Evolutionary conservation across 331 rosid genomes (phyloP).

Genomic region (Rhamnella rubrinervis): DNA sequence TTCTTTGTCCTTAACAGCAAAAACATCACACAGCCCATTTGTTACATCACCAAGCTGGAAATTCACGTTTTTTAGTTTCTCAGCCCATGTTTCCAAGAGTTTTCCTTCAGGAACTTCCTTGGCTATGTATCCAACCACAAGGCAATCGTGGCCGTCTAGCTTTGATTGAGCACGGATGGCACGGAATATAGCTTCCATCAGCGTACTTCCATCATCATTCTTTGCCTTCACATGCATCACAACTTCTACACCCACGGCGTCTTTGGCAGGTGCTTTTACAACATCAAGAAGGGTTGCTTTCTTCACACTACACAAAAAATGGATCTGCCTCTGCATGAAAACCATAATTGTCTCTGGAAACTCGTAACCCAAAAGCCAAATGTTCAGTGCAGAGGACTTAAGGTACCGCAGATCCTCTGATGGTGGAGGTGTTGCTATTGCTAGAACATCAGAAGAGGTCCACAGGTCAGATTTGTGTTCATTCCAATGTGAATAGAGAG

Average conservation of each 20-base stretch:
- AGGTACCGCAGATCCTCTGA: constrained; percentile 56
- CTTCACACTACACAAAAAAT: constrained; percentile 50
- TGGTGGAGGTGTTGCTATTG: constrained; percentile 43
- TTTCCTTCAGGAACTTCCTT: constrained; percentile 55
- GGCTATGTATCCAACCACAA: constrained; percentile 41
- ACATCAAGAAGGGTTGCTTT: constrained; percentile 46
- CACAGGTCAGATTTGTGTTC: constrained; percentile 47
- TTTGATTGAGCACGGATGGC: constrained; percentile 40
- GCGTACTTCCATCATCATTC: constrained; percentile 44
- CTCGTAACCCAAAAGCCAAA: constrained; percentile 54
- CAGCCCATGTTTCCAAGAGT: constrained; percentile 48
- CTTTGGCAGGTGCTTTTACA: constrained; percentile 41
- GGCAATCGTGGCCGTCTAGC: constrained; percentile 36
- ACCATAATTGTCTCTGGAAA: constrained; percentile 53
- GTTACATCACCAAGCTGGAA: constrained; percentile 44
- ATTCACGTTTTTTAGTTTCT: constrained; percentile 36
- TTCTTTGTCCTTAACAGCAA: constrained; percentile 42
- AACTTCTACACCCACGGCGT: constrained; percentile 47
- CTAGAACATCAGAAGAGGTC: constrained; percentile 43
- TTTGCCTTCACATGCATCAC: constrained; percentile 46
- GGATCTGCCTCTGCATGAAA: constrained; percentile 53
- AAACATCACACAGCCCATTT: constrained; percentile 47
- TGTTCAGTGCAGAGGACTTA: constrained; percentile 48
- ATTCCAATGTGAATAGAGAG: constrained; percentile 42
- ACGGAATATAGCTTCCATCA: constrained; percentile 44